These are phyloP conservation scores for Penicillium malachiteum DNA, from an alignment of 495 filamentous ascomycete genomes.

Conservation along the genomic window DNA sequence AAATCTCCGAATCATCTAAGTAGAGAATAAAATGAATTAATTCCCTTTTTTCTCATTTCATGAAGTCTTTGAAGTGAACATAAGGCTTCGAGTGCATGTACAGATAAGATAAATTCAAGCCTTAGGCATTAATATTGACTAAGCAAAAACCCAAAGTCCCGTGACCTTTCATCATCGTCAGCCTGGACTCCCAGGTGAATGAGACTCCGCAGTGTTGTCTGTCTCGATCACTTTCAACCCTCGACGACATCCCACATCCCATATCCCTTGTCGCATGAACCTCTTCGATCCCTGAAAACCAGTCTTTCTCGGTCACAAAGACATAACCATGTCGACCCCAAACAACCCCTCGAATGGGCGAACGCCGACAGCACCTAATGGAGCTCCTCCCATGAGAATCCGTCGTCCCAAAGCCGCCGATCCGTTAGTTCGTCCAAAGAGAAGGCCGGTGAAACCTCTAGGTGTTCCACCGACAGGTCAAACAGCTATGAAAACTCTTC, in stretches of 20 bases:
- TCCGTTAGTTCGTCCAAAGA: constrained; percentile 68
- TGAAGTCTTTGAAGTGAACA: too few species aligned
- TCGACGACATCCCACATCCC: background rate
- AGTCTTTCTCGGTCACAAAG: background rate
- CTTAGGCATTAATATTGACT: background rate
- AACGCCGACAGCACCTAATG: constrained; percentile 33
- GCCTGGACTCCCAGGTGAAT: background rate
- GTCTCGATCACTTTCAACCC: background rate
- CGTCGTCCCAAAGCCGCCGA: constrained; percentile 57
- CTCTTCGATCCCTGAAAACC: background rate
- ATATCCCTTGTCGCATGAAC: background rate
- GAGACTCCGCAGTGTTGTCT: background rate
- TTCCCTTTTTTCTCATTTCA: too few species aligned
- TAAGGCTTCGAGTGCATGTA: too few species aligned
- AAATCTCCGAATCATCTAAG: too few species aligned
- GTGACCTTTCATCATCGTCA: constrained; percentile 3
- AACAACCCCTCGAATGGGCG: constrained; percentile 32
- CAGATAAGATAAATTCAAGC: background rate
- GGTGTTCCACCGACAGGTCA: constrained; percentile 16
- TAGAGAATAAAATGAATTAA: too few species aligned
- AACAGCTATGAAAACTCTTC: constrained; percentile 25
- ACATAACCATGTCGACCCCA: constrained; percentile 35
- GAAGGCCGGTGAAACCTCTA: constrained; percentile 36
- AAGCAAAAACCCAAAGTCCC: background rate
- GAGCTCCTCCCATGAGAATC: constrained; percentile 39